Evolutionary conservation across 2,329 filamentous ascomycete genomes (phyloP).

Genomic region (Magnaporthiopsis rhizophila): DNA sequence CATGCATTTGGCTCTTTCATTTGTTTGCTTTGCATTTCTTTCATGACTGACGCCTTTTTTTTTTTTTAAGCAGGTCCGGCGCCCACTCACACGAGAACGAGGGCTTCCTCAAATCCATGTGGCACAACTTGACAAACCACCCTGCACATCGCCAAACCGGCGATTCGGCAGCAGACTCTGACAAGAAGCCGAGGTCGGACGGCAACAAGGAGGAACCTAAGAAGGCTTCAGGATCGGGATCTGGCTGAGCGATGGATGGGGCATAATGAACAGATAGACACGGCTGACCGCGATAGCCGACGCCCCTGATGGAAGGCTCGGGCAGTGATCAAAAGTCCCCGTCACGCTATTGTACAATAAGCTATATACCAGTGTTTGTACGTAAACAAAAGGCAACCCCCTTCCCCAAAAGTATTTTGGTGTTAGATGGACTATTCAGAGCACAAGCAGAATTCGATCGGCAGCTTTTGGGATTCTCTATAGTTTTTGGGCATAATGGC

Average conservation of each 20-base stretch:
- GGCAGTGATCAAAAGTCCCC: background rate
- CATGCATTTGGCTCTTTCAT: conserved; percentile 6
- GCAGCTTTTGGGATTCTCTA: no score
- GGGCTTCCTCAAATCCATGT: conserved; percentile 86
- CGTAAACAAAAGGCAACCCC: background rate
- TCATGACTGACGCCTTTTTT: background rate
- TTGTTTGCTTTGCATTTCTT: background rate
- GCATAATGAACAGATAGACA: background rate
- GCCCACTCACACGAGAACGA: conserved; percentile 63
- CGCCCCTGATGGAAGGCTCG: background rate
- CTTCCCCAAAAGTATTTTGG: background rate
- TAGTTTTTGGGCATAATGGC: no score
- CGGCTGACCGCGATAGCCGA: background rate
- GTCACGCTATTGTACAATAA: background rate
- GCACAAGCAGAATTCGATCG: background rate
- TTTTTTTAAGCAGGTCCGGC: background rate
- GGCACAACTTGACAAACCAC: conserved; percentile 86
- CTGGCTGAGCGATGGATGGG: conserved; percentile 14
- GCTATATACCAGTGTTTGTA: background rate
- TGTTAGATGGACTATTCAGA: background rate
- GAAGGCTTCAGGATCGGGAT: conserved; percentile 26
- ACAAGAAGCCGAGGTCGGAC: conserved; percentile 6
- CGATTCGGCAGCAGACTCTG: conserved; percentile 1
- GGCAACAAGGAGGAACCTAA: conserved; percentile 17
- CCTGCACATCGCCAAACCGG: conserved; percentile 34